Conservation (phyloP, 495 filamentous ascomycete species). For the Echria macrotheca region DNA sequence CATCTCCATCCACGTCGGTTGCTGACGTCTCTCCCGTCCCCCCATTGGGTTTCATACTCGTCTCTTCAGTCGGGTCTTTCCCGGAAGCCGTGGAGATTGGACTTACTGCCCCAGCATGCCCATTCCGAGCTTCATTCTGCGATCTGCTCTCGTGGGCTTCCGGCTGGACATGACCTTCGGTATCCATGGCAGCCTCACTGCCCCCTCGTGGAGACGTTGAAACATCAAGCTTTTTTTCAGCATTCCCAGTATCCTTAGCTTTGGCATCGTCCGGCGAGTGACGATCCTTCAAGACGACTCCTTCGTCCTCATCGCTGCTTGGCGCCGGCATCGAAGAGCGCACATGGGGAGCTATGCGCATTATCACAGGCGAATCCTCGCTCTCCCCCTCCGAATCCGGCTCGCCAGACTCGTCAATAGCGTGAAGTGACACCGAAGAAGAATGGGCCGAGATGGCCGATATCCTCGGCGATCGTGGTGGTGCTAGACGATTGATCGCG, state of each 20-base stretch:
- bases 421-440: constrained; percentile 22
- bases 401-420: constrained; percentile 24
- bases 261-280: no score
- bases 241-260: no score
- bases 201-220: no score
- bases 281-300: constrained; percentile 19
- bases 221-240: no score
- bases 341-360: constrained; percentile 18
- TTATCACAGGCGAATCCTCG: constrained; percentile 9
- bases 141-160: no score
- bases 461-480: constrained; percentile 14
- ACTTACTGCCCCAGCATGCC: background rate
- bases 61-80: background rate
- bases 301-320: constrained; percentile 28
- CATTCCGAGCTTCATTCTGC: no score
- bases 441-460: constrained; percentile 20
- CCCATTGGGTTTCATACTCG: background rate
- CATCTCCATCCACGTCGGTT: background rate
- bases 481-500: constrained; percentile 9
- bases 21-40: background rate
- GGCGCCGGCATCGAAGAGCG: constrained; percentile 8
- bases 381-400: constrained; percentile 6
- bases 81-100: background rate
- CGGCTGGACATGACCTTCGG: no score
- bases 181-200: no score